Conservation (phyloP, 2,329 filamentous ascomycete species). For the Fusarium chlamydosporum region DNA sequence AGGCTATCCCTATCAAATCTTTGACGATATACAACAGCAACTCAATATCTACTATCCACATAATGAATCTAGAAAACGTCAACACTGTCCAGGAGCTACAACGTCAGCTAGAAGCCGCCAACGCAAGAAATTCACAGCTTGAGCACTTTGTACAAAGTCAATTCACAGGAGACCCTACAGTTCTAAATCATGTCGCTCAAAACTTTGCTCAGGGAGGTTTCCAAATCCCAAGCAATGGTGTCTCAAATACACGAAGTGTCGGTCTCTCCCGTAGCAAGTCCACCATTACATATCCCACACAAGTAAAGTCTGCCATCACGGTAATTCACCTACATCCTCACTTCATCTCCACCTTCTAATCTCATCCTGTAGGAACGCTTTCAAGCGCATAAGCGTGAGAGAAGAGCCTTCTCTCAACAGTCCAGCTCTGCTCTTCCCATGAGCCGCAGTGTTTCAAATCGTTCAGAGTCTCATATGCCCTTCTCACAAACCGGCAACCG, state of each 20-base stretch:
- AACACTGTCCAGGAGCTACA: slow-evolving; percentile 48
- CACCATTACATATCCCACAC: slow-evolving; percentile 49
- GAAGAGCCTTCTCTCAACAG: slow-evolving; percentile 52
- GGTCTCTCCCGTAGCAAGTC: slow-evolving; percentile 51
- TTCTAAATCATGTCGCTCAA: slow-evolving; percentile 38
- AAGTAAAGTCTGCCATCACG: slow-evolving; percentile 42
- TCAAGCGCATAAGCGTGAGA: slow-evolving; percentile 42
- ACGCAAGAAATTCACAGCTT: slow-evolving; percentile 45
- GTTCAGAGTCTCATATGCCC: slow-evolving; percentile 58
- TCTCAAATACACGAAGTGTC: slow-evolving; percentile 42
- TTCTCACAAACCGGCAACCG: slow-evolving; percentile 55
- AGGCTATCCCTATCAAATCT: slow-evolving; percentile 32
- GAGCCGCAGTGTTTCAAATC: slow-evolving; percentile 61
- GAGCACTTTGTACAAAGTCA: slow-evolving; percentile 45
- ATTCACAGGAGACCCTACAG: slow-evolving; percentile 39
- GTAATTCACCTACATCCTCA: slow-evolving; percentile 38
- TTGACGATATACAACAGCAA: slow-evolving; percentile 7
- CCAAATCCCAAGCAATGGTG: slow-evolving; percentile 41
- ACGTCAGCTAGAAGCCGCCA: slow-evolving; percentile 46
- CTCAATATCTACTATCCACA: slow-evolving; percentile 23
- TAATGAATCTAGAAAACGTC: slow-evolving; percentile 47
- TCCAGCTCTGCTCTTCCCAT: slow-evolving; percentile 56
- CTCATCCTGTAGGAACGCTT: slow-evolving; percentile 34
- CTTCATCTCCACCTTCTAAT: slow-evolving; percentile 33
- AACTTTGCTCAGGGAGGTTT: slow-evolving; percentile 37